Evolutionary conservation across 306 rosid species (phyloP).

Genomic region (Cajanus cajan): DNA sequence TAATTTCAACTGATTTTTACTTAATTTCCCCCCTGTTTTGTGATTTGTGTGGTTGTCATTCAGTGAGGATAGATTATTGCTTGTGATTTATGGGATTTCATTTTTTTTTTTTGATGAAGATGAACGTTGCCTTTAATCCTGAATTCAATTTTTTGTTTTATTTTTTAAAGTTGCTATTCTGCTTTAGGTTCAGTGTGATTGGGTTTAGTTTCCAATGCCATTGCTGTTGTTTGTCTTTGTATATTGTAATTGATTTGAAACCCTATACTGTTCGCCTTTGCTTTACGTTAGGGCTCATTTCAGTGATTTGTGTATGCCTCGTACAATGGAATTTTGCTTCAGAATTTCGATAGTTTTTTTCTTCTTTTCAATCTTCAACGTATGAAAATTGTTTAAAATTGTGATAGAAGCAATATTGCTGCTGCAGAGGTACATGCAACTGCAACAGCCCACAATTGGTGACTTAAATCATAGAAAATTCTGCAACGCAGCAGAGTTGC

Average conservation of each 20-base stretch:
- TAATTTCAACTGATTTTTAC: neutral
- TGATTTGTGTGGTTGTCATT: neutral
- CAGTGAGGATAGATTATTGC: constrained; percentile 11
- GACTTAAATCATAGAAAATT: too few relatives aligned
- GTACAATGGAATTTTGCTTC: neutral
- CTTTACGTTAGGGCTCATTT: neutral
- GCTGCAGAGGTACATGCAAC: too few relatives aligned
- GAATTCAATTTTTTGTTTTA: neutral
- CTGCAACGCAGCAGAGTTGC: too few relatives aligned
- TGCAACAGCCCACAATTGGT: too few relatives aligned
- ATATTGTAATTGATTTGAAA: neutral
- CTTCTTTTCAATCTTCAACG: too few relatives aligned
- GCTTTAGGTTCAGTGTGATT: neutral
- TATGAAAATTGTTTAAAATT: too few relatives aligned
- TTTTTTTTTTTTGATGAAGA: neutral
- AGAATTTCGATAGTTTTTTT: neutral
- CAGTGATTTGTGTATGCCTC: neutral
- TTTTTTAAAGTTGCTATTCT: constrained; percentile 1
- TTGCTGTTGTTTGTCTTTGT: constrained; percentile 2
- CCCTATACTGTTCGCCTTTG: neutral
- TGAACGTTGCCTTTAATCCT: neutral
- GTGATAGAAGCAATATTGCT: too few relatives aligned
- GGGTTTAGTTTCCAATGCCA: neutral
- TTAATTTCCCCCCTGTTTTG: neutral
- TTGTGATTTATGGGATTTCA: constrained; percentile 2